These are phyloP conservation scores for Pythium volutum DNA, from an alignment of 352 stramenopile genomes.

Conservation along the genomic window DNA sequence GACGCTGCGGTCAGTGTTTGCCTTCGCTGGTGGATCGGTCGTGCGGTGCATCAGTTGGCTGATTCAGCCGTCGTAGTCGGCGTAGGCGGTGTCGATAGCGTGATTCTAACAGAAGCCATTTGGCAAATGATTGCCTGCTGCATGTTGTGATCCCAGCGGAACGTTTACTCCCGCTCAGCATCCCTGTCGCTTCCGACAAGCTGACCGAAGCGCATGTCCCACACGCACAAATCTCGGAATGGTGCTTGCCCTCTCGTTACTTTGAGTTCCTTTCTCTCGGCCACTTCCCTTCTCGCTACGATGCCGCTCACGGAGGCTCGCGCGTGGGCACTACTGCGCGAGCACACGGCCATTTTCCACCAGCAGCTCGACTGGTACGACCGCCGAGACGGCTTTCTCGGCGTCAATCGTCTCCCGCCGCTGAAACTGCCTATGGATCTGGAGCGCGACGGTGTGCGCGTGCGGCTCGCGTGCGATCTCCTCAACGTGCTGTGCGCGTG, in stretches of 20 bases:
- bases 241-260: no score
- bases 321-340: not conserved
- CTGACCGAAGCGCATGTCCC: no score
- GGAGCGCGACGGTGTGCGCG: not conserved
- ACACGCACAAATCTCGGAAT: no score
- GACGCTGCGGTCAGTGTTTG: not conserved
- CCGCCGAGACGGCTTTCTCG: not conserved
- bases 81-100: no score
- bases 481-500: not conserved
- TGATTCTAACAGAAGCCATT: no score
- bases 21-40: constrained; percentile 1
- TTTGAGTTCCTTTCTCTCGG: no score
- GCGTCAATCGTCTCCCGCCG: not conserved
- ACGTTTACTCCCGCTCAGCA: no score
- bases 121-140: no score
- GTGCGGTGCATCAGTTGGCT: not conserved
- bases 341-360: constrained; percentile 1
- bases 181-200: no score
- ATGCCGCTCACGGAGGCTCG: not conserved
- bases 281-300: no score
- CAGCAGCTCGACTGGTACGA: not conserved
- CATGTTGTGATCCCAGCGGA: no score
- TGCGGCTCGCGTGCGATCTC: constrained; percentile 8
- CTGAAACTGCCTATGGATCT: not conserved
- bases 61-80: not conserved